Evolutionary conservation across 2,329 filamentous ascomycete species (phyloP).

Genomic region (Stachybotrys echinatus): DNA sequence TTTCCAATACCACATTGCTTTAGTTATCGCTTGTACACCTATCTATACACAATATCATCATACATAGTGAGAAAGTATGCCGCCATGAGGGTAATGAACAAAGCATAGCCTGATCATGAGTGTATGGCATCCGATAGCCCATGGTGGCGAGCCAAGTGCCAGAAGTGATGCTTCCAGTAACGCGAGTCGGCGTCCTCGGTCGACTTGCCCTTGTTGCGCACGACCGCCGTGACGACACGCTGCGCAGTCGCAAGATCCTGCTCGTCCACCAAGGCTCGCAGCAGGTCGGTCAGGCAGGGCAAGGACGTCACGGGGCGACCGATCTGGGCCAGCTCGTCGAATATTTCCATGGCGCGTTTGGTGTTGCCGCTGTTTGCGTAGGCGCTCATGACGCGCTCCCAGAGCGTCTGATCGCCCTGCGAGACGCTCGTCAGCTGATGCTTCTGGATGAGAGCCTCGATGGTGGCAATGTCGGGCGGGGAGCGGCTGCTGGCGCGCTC

Average conservation of each 20-base stretch:
- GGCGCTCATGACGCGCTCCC: conserved; percentile 65
- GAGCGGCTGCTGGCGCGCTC: conserved; percentile 57
- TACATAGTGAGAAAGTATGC: no score
- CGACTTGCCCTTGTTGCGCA: conserved; percentile 19
- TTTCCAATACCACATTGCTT: no score
- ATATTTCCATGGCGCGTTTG: conserved; percentile 41
- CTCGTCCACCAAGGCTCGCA: conserved; percentile 24
- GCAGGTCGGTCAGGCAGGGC: conserved; percentile 35
- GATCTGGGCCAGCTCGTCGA: conserved; percentile 35
- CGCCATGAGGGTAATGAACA: no score
- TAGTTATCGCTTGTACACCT: no score
- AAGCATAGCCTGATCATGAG: not conserved
- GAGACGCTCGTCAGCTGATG: conserved; percentile 32
- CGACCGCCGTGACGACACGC: conserved; percentile 23
- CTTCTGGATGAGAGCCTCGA: conserved; percentile 57
- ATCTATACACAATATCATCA: no score
- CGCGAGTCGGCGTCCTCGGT: conserved; percentile 18
- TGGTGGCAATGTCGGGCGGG: conserved; percentile 53
- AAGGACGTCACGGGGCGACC: conserved; percentile 36
- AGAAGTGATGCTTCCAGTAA: conserved; percentile 45
- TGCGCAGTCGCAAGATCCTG: conserved; percentile 20
- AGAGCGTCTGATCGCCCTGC: conserved; percentile 56
- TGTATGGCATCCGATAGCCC: conserved; percentile 25
- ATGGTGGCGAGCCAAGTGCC: conserved; percentile 37
- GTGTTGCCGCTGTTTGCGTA: conserved; percentile 53